Evolutionary conservation across 2,329 filamentous ascomycete species (phyloP), one percentile per base, ranked within the genome.

Genomic region (Phoma sp.): DNA sequence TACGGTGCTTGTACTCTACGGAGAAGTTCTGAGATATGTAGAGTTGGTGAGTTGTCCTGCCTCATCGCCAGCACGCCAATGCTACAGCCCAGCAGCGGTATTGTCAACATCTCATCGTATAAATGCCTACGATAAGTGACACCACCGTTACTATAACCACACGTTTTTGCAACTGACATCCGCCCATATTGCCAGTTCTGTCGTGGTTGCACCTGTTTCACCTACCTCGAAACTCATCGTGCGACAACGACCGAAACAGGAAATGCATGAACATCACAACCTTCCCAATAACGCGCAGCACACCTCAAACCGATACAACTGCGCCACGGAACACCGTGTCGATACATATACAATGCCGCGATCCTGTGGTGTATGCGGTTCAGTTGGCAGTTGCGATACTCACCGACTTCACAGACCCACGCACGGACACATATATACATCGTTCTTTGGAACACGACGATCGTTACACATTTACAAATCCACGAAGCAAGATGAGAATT

Each of bases 401-500:
- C 35, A 49, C 45, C 35, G 23, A 49, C 40, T 48, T 44, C 29
- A 44, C 35, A 24, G 24, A 11, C 14, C 39, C 14, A 49, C 46
- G 36, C 37, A 50, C 52, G 36, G 45, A 40, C 33, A 27, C 10
- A 46, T 23, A 43, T 18, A 24, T 47, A 43, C 32, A 44, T 29
- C 41, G 53, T 56, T 56, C 47, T 44, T 38, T 38, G 22, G 42
- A 52, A 55, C 52, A 41, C 47, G 33, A 44, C 59, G 42, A 45
- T 60, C 57, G 51, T 55, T 55, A 53, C 52, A 37, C 22, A 5
- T 27, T 36, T 27, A 46, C 8, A 29, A 13, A 11, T 37, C 7
- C 32, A 25, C 10, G 4, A 32, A 25, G 23, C n/a, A 63, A 55
- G 5, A 66, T 66, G 64, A 63, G 58, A 24, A 23, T 58, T 38